These are phyloP conservation scores for Nymphaea colorata DNA, from an alignment of 164 flowering plant genomes.

Conservation along the genomic window DNA sequence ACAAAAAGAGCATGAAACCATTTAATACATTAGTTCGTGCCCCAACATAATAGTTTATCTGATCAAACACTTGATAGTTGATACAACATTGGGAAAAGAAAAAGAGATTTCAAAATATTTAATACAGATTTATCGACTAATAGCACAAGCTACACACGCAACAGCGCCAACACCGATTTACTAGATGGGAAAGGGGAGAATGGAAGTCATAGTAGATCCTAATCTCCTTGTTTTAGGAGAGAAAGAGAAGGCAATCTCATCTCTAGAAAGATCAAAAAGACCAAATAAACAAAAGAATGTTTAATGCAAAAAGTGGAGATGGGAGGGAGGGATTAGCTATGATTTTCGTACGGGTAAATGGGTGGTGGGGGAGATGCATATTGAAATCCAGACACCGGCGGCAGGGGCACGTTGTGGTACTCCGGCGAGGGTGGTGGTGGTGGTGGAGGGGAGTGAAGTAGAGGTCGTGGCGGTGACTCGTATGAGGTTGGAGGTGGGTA, in stretches of 20 bases:
- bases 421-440: conserved; percentile 2
- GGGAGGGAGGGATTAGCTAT: background rate
- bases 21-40: no score
- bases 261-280: background rate
- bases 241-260: background rate
- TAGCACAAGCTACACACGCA: background rate
- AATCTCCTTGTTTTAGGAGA: background rate
- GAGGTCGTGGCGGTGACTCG: background rate
- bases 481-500: background rate
- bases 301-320: background rate
- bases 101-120: no score
- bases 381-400: conserved; percentile 5
- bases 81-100: no score
- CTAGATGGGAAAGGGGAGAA: background rate
- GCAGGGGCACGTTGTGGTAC: background rate
- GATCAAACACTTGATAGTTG: no score
- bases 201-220: background rate
- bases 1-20: no score
- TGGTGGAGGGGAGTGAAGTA: background rate
- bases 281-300: background rate
- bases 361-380: conserved; percentile 13
- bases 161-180: background rate
- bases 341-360: background rate
- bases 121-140: no score
- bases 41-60: no score